Evolutionary conservation across 2,329 filamentous ascomycete species (phyloP).

Genomic region (Xylaria sp.): DNA sequence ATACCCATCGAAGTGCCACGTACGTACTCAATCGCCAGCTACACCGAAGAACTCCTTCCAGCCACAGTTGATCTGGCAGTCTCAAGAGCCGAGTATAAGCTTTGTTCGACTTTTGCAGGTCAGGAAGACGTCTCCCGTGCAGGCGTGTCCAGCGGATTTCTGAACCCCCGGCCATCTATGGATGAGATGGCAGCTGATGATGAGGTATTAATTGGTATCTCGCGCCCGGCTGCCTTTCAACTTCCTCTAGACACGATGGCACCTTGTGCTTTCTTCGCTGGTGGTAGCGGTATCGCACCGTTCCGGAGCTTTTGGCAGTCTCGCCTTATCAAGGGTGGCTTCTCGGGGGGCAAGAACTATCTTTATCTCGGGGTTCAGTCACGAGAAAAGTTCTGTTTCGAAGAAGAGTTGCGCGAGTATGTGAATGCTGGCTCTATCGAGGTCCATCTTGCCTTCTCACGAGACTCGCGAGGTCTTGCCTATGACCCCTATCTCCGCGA

Average conservation of each 20-base stretch:
- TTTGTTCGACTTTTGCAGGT: constrained; percentile 56
- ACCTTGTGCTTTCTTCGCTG: constrained; percentile 63
- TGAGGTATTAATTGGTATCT: constrained; percentile 62
- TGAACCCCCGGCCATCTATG: constrained; percentile 59
- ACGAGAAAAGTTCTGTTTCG: constrained; percentile 62
- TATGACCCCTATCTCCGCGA: constrained; percentile 56
- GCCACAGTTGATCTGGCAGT: constrained; percentile 62
- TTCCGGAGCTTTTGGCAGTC: constrained; percentile 66
- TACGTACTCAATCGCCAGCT: constrained; percentile 64
- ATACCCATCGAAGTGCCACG: constrained; percentile 61
- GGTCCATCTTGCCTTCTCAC: constrained; percentile 63
- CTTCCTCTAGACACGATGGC: constrained; percentile 61
- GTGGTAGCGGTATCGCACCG: constrained; percentile 63
- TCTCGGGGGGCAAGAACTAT: constrained; percentile 47
- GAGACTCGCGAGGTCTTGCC: constrained; percentile 59
- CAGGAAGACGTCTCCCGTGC: constrained; percentile 50
- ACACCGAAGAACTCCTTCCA: constrained; percentile 61
- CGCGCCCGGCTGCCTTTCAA: constrained; percentile 62
- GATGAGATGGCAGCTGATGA: constrained; percentile 56
- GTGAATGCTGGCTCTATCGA: constrained; percentile 61
- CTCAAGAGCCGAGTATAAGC: constrained; percentile 61
- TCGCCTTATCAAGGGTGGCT: constrained; percentile 44
- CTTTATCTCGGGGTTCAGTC: constrained; percentile 64
- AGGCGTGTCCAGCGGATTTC: constrained; percentile 63
- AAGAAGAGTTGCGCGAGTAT: constrained; percentile 58